Conservation (phyloP, 768 basidiomycete genomes). For the Cubamyces sp. region DNA sequence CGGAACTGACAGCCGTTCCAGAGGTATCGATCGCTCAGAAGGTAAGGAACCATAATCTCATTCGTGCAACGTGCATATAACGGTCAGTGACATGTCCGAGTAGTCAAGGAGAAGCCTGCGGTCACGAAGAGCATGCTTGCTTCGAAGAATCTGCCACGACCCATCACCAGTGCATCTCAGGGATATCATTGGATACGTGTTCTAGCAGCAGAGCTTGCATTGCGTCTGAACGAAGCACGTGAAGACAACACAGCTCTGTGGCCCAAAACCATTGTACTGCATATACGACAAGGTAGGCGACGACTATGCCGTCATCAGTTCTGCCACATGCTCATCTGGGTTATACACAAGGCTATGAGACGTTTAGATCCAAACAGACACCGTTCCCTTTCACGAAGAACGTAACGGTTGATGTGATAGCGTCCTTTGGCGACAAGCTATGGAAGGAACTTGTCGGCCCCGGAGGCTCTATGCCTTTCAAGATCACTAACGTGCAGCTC, state of each 20-base stretch:
- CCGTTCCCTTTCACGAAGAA: conserved; percentile 84
- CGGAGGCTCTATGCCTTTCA: conserved; percentile 47
- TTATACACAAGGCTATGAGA: conserved; percentile 57
- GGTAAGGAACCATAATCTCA: conserved; percentile 46
- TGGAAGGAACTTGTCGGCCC: conserved; percentile 86
- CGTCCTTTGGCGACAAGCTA: conserved; percentile 74
- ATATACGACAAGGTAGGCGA: conserved; percentile 68
- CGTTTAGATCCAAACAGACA: conserved; percentile 77
- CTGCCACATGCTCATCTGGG: not conserved
- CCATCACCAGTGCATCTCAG: conserved; percentile 72
- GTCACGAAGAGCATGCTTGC: conserved; percentile 93
- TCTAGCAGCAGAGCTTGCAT: conserved; percentile 85
- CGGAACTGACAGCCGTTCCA: conserved; percentile 30
- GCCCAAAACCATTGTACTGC: conserved; percentile 91
- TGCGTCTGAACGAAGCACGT: conserved; percentile 83
- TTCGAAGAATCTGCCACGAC: conserved; percentile 88
- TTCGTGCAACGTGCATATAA: not conserved
- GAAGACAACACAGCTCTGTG: conserved; percentile 73
- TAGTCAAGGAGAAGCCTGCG: conserved; percentile 84
- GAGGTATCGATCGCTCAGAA: conserved; percentile 88
- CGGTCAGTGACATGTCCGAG: not conserved
- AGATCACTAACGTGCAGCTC: conserved; percentile 73
- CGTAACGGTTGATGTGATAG: conserved; percentile 76
- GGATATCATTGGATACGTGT: conserved; percentile 92
- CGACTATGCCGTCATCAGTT: not conserved